Evolutionary conservation across 2,329 filamentous ascomycete genomes (phyloP).

Genomic region (Clonostachys solani): DNA sequence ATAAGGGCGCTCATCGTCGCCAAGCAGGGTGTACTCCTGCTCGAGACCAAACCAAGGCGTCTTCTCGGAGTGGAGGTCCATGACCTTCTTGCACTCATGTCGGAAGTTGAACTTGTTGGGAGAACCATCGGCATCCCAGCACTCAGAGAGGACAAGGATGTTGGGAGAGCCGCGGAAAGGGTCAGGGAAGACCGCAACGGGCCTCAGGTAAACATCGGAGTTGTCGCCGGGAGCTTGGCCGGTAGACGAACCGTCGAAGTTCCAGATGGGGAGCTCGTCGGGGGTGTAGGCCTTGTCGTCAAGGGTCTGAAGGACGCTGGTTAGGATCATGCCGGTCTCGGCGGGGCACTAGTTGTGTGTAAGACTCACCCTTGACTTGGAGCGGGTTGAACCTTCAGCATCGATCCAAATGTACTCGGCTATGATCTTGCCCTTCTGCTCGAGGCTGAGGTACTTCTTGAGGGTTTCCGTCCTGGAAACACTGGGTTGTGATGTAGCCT

Average conservation of each 20-base stretch:
- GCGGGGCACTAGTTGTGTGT: constrained; percentile 1
- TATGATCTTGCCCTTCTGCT: constrained; percentile 84
- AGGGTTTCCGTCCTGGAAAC: constrained; percentile 32
- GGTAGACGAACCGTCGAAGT: constrained; percentile 77
- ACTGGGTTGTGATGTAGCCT: neutral
- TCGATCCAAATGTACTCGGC: constrained; percentile 99
- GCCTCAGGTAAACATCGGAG: constrained; percentile 95
- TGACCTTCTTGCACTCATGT: constrained; percentile 83
- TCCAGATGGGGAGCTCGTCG: constrained; percentile 50
- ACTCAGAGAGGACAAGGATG: constrained; percentile 91
- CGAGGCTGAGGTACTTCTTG: constrained; percentile 85
- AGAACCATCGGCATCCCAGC: constrained; percentile 88
- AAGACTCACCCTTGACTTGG: constrained; percentile 87
- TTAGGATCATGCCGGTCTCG: neutral
- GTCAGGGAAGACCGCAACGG: constrained; percentile 83
- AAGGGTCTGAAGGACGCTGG: constrained; percentile 34
- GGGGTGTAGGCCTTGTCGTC: constrained; percentile 43
- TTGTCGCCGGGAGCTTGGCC: constrained; percentile 90
- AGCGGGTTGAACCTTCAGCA: constrained; percentile 74
- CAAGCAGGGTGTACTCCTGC: constrained; percentile 85
- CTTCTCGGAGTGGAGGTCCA: constrained; percentile 79
- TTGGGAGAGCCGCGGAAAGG: constrained; percentile 88
- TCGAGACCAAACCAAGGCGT: constrained; percentile 97
- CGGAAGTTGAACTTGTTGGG: constrained; percentile 99
- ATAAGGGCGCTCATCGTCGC: constrained; percentile 80